Conservation (phyloP, 1,139 yeast species). For the Kurtzmaniella quercitrusa region DNA sequence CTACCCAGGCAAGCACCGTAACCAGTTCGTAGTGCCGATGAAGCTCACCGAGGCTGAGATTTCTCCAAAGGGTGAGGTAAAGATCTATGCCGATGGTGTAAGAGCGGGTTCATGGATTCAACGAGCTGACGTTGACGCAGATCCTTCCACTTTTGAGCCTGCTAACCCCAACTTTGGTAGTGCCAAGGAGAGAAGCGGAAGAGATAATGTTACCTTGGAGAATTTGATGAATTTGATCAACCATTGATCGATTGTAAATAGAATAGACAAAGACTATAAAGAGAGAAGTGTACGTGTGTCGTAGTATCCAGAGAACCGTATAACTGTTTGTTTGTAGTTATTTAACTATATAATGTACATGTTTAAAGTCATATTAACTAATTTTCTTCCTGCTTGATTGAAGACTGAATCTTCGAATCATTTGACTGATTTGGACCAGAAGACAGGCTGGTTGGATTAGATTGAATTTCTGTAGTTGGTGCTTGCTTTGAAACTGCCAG, state of each 20-base stretch:
- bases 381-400: no score
- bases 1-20: constrained; percentile 40
- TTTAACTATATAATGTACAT: no score
- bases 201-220: constrained; percentile 30
- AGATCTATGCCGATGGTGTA: constrained; percentile 38
- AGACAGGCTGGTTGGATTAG: no score
- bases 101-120: constrained; percentile 41
- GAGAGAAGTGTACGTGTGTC: no score
- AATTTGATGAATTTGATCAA: constrained; percentile 29
- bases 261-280: no score
- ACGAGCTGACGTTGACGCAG: constrained; percentile 17
- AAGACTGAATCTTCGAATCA: no score
- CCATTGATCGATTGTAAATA: constrained; percentile 10
- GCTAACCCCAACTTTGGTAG: constrained; percentile 30
- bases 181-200: constrained; percentile 32
- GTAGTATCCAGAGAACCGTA: no score
- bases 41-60: constrained; percentile 39
- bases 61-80: constrained; percentile 32
- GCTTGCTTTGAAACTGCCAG: no score
- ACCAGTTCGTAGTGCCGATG: constrained; percentile 45
- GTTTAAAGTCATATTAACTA: no score
- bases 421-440: no score
- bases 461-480: no score
- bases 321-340: no score
- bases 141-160: constrained; percentile 23